Evolutionary conservation across 148 eudicot species (phyloP).

Genomic region (Vaccinium corymbosum): DNA sequence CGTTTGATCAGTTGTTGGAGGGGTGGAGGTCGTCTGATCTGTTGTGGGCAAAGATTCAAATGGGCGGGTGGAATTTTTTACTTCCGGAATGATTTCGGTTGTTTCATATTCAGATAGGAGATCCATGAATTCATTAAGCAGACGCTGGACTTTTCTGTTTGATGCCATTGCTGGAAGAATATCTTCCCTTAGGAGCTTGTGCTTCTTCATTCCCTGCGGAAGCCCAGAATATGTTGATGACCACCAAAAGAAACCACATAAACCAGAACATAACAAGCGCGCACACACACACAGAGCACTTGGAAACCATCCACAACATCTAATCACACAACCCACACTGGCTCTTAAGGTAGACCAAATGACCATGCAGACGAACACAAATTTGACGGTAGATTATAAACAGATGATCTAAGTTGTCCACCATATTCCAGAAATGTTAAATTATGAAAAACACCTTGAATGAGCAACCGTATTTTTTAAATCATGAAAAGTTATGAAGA

Average conservation of each 20-base stretch:
- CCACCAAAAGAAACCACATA: background rate
- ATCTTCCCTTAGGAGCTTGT: constrained; percentile 86
- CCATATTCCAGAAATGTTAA: background rate
- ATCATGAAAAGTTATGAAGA: constrained; percentile 6
- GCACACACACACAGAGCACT: background rate
- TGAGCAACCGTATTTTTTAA: background rate
- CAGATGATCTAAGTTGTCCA: background rate
- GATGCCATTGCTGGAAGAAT: constrained; percentile 96
- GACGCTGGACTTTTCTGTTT: constrained; percentile 84
- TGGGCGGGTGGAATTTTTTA: constrained; percentile 20
- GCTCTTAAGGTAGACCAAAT: background rate
- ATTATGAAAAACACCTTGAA: background rate
- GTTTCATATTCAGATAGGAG: constrained; percentile 80
- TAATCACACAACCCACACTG: background rate
- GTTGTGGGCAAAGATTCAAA: constrained; percentile 15
- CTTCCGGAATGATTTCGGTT: constrained; percentile 31
- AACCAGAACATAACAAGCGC: background rate
- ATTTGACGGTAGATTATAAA: background rate
- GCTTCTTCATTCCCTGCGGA: constrained; percentile 86
- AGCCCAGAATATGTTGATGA: constrained; percentile 10
- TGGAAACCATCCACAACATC: background rate
- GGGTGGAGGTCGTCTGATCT: constrained; percentile 19
- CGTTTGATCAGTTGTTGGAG: constrained; percentile 24
- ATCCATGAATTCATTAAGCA: constrained; percentile 92
- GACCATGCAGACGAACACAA: background rate